A percentile compares a stretch with the other conserved stretches of the same genome.
These are phyloP conservation scores for Neofusicoccum cordaticola DNA, from an alignment of 2,329 filamentous ascomycete genomes.

Conservation along the genomic window DNA sequence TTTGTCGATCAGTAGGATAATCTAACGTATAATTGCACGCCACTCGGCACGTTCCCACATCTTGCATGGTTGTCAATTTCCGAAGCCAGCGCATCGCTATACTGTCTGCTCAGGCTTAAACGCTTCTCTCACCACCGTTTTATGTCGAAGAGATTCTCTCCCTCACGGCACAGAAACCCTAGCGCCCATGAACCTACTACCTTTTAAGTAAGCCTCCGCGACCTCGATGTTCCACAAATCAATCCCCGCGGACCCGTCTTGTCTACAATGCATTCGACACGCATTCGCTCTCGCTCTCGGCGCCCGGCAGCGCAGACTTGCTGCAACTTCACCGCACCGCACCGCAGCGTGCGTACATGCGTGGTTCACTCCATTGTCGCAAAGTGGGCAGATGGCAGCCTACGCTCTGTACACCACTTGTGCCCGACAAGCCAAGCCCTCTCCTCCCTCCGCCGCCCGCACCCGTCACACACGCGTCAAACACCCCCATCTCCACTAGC, in stretches of 20 bases:
- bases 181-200: no score
- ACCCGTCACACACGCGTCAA: no score
- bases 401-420: background rate
- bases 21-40: constrained; percentile 5
- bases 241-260: background rate
- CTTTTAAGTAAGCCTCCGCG: background rate
- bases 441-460: no score
- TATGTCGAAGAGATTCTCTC: no score
- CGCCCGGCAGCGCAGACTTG: background rate
- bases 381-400: no score
- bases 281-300: background rate
- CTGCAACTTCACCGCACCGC: background rate
- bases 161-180: no score
- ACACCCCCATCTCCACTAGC: no score
- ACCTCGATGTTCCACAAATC: background rate
- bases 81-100: no score
- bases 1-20: constrained; percentile 1
- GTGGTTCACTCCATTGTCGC: no score
- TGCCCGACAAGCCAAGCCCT: background rate
- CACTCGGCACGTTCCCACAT: background rate
- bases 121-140: no score
- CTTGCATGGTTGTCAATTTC: background rate
- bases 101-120: no score
- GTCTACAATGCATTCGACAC: background rate
- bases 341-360: no score